A percentile compares a stretch with the other conserved stretches of the same genome.
These are phyloP conservation scores for Ophidiomyces ophidiicola DNA, from an alignment of 2,329 filamentous ascomycete genomes.

Conservation along the genomic window DNA sequence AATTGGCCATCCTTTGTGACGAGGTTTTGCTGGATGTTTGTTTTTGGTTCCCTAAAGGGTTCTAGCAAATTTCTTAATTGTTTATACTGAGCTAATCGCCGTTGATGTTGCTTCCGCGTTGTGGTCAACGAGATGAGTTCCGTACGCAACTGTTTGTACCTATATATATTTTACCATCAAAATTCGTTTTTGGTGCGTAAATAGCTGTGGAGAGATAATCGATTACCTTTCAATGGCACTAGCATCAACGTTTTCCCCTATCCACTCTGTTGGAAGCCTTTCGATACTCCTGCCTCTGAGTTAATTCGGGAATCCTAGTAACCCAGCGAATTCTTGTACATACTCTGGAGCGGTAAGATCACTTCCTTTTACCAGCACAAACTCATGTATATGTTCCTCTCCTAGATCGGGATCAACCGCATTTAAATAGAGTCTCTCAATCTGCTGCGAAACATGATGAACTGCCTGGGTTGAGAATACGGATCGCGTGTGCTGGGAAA, in stretches of 20 bases:
- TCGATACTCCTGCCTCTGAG: slow-evolving; percentile 26
- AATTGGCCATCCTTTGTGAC: slow-evolving; percentile 42
- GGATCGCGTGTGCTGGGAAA: slow-evolving; percentile 42
- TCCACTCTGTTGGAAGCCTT: slow-evolving; percentile 28
- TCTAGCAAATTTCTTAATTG: slow-evolving; percentile 37
- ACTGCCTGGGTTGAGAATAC: slow-evolving; percentile 44
- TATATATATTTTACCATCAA: neutral
- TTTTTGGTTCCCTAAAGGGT: slow-evolving; percentile 39
- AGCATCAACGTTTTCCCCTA: slow-evolving; percentile 22
- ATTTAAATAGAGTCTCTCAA: slow-evolving; percentile 45
- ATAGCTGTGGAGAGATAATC: slow-evolving; percentile 15
- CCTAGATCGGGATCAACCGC: slow-evolving; percentile 30
- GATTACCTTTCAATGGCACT: slow-evolving; percentile 26
- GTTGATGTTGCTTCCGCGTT: slow-evolving; percentile 35
- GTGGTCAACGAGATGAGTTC: slow-evolving; percentile 37
- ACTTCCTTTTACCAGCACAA: slow-evolving; percentile 27
- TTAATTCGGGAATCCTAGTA: slow-evolving; percentile 7
- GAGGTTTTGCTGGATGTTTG: slow-evolving; percentile 44
- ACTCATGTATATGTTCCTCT: slow-evolving; percentile 17
- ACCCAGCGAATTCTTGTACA: neutral
- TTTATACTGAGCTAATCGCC: slow-evolving; percentile 37
- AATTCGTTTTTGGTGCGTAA: too few relatives aligned
- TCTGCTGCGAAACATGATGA: slow-evolving; percentile 45
- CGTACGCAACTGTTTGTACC: slow-evolving; percentile 32
- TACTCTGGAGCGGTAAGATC: slow-evolving; percentile 32